phyloP scores from a whole-genome alignment of 2,329 filamentous ascomycete genomes.

The Thielaviopsis musarum region DNA sequence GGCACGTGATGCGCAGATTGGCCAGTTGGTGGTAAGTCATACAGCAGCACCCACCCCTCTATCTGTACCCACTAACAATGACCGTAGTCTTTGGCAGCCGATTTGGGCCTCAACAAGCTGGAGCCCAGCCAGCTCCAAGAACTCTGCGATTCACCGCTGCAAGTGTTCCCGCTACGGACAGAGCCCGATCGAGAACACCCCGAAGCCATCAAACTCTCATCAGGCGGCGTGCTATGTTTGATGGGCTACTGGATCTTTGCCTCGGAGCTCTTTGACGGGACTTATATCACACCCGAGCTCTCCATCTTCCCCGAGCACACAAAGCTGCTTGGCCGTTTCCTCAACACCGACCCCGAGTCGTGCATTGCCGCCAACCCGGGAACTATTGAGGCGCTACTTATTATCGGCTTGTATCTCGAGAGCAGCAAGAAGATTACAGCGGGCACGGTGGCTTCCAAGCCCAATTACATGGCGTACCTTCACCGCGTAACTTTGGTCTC shows the following conservation, averaged over 20 bases:
- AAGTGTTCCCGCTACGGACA: constrained; percentile 28
- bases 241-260: constrained; percentile 47
- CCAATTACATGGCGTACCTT: constrained; percentile 41
- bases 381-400: constrained; percentile 40
- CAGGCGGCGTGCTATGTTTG: constrained; percentile 40
- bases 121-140: constrained; percentile 29
- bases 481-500: constrained; percentile 40
- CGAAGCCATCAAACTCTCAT: constrained; percentile 39
- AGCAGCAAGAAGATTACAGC: constrained; percentile 28
- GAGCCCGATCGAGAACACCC: constrained; percentile 30
- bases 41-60: not conserved
- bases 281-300: constrained; percentile 34
- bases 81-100: constrained; percentile 41
- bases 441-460: constrained; percentile 19
- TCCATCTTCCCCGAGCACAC: constrained; percentile 45
- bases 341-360: constrained; percentile 31
- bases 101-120: constrained; percentile 36
- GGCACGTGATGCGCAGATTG: constrained; percentile 48
- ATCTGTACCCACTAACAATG: not conserved
- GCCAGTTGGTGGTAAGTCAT: constrained; percentile 47
- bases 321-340: constrained; percentile 34
- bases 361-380: constrained; percentile 34
- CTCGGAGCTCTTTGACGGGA: constrained; percentile 40
- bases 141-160: constrained; percentile 24
- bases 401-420: constrained; percentile 42